A percentile compares a stretch with the other conserved stretches of the same genome.
Conservation (phyloP, 805 yeast species). For the Starmerella etchellsii region DNA sequence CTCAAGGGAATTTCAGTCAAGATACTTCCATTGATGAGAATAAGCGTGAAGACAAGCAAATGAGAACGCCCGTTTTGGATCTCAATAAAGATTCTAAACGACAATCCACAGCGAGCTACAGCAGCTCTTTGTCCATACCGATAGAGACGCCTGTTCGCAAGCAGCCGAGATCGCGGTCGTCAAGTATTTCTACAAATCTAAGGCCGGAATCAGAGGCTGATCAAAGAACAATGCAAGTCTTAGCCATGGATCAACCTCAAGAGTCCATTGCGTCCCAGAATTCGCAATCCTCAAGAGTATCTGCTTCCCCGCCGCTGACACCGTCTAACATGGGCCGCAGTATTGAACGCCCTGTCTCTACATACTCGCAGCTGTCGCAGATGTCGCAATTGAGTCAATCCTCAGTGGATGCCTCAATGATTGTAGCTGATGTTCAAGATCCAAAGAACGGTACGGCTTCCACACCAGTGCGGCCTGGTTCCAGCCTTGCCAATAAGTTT, state of each 20-base stretch:
- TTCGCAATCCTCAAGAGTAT: neutral
- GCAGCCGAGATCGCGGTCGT: neutral
- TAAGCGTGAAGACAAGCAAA: neutral
- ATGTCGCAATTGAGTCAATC: conserved; percentile 20
- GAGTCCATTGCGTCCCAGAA: neutral
- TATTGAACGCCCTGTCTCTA: conserved; percentile 15
- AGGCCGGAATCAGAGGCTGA: too few relatives aligned
- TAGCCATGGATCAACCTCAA: too few relatives aligned
- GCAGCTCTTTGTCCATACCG: conserved; percentile 3
- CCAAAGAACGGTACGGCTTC: neutral
- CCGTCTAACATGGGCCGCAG: conserved; percentile 4
- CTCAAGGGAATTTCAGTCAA: too few relatives aligned
- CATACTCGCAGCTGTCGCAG: conserved; percentile 19
- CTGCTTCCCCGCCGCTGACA: conserved; percentile 3
- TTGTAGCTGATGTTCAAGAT: conserved; percentile 8
- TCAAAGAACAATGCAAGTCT: too few relatives aligned
- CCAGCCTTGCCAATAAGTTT: neutral
- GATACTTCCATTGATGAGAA: too few relatives aligned
- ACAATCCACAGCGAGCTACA: conserved; percentile 2
- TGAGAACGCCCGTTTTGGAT: conserved; percentile 5
- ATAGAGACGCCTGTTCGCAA: conserved; percentile 2
- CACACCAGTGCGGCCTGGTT: too few relatives aligned
- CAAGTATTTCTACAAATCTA: neutral
- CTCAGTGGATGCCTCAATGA: conserved; percentile 14
- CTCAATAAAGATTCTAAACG: neutral